A percentile compares a stretch with the other conserved stretches of the same genome.
These are phyloP conservation scores for Globisporangium viniferum DNA, from an alignment of 352 stramenopile species.

Conservation along the genomic window DNA sequence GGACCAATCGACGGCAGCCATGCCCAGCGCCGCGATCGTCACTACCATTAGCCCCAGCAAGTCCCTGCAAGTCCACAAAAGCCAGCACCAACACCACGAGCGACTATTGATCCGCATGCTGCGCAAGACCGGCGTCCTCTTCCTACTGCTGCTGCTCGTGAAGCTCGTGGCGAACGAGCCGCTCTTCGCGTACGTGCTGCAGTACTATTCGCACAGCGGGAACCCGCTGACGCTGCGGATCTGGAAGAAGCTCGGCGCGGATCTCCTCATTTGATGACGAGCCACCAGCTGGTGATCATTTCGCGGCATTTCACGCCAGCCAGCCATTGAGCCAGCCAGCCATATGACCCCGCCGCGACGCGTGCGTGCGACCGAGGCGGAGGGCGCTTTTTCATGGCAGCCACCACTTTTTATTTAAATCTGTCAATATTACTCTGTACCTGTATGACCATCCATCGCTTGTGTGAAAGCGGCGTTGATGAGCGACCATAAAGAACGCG, in stretches of 20 bases:
- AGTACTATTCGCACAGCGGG: constrained; percentile 15
- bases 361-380: neutral
- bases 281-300: neutral
- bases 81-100: neutral
- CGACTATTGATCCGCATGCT: neutral
- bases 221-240: constrained; percentile 10
- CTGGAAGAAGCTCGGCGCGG: constrained; percentile 7
- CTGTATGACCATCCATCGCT: neutral
- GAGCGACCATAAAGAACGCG: neutral
- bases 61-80: neutral
- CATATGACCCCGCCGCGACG: neutral
- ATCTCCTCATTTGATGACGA: neutral
- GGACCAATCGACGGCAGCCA: neutral
- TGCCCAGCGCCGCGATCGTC: neutral
- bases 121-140: constrained; percentile 8
- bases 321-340: neutral
- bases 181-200: constrained; percentile 19
- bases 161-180: constrained; percentile 18
- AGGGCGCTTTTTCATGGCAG: neutral
- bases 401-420: neutral
- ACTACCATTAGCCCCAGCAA: neutral
- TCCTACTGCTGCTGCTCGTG: constrained; percentile 9
- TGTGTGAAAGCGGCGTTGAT: neutral
- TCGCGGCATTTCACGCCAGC: neutral
- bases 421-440: neutral